Base-by-base conservation (phyloP, 768 basidiomycete genomes). In the Amanita rubescens region DNA sequence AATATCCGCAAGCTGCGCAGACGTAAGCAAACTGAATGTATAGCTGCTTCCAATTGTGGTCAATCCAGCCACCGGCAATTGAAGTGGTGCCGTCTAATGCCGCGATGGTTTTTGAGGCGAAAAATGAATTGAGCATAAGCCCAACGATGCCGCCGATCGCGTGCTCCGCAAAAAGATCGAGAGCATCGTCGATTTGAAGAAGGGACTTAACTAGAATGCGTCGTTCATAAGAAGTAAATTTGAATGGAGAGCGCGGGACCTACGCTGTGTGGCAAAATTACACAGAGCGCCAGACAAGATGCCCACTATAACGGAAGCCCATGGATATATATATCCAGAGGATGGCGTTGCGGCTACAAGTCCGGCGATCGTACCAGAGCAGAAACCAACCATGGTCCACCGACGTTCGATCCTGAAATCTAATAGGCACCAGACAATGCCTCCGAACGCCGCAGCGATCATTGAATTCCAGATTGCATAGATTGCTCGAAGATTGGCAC, bases 91-190 rank as follows among this genome's bases (percentile, higher is more conserved):
- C 87, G 61, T 94, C 90, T 55, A 89, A 72, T 12, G 73, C 72
- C 20, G 85, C 82, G 47, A 93, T 74, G 6, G 71, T 69, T 5
- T 69, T 68, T 19, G 85, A 80, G 14, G 85, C 91, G 60, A 94
- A 91, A 60, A 94, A 75, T 14, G 70, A 90, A 53, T 87, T 92
- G 58, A 76, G 58, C 45, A 90, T 63, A 14, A 89, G 75, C 39
- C 90, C 93, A 49, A 89, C 68, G 37, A 90, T 80, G 22, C 91
- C 90, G 6, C 90, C 91, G 37, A 94, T 70, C 34, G 86, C 94
- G 72, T 96, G 94, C 61, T 90, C 84, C 15, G 93, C 92, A 65
- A 92, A 94, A 42, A 94, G 78, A 75, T 97, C 94, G 47, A 96
- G 84, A 0, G 91, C 83, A 62, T 95, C 94, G 64, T 96, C 94